Conservation (phyloP, 108 stramenopile species). For the Cyclotella sp. region DNA sequence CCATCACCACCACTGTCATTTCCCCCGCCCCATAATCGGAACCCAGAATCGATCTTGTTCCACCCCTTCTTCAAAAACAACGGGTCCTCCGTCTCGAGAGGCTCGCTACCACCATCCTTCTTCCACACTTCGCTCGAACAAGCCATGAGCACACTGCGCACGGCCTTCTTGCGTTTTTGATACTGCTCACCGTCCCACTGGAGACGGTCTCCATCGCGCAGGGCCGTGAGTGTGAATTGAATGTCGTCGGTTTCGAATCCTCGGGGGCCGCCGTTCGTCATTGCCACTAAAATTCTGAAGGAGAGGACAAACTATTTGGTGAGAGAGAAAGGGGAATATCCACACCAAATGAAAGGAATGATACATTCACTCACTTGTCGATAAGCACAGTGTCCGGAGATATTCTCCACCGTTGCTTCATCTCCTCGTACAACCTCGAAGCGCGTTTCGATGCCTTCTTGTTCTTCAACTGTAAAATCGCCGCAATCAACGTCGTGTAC, state of each 20-base stretch:
- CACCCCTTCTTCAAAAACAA: slow-evolving; percentile 79
- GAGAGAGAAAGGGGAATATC: background rate
- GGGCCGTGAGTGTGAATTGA: slow-evolving; percentile 60
- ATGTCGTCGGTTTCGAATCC: slow-evolving; percentile 62
- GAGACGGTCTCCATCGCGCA: slow-evolving; percentile 72
- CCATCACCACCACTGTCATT: background rate
- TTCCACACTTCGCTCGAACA: slow-evolving; percentile 61
- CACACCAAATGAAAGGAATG: slow-evolving; percentile 1
- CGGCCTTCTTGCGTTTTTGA: slow-evolving; percentile 62
- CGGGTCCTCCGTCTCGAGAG: slow-evolving; percentile 50
- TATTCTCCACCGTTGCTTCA: slow-evolving; percentile 66
- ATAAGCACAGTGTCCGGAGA: slow-evolving; percentile 72
- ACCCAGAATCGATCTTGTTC: slow-evolving; percentile 86
- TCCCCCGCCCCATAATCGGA: slow-evolving; percentile 73
- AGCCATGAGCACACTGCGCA: slow-evolving; percentile 58
- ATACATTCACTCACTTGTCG: slow-evolving; percentile 66
- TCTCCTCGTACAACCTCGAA: slow-evolving; percentile 64
- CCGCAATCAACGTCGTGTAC: slow-evolving; percentile 72
- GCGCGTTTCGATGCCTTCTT: slow-evolving; percentile 55
- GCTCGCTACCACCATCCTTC: slow-evolving; percentile 34
- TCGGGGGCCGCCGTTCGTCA: slow-evolving; percentile 50
- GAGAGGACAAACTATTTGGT: background rate
- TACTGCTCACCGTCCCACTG: slow-evolving; percentile 68
- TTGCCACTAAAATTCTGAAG: slow-evolving; percentile 62
- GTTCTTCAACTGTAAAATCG: slow-evolving; percentile 59